Percentiles rank a stretch among this genome's conserved stretches.
Evolutionary conservation across 2,329 filamentous ascomycete species (phyloP).

Genomic region (Fusarium coicis): DNA sequence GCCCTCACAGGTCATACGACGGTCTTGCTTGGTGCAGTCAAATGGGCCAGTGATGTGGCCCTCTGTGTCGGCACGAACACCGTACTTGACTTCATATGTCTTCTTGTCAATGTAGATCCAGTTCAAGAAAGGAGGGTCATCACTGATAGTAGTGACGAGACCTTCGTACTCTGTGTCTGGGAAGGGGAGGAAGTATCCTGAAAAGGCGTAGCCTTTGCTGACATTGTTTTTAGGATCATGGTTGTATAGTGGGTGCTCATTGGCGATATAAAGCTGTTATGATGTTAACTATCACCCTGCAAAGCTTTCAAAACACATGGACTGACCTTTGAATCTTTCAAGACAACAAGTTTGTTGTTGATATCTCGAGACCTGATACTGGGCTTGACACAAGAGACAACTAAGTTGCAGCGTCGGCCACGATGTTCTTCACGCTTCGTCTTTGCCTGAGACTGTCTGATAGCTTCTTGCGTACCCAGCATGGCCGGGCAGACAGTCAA

Average conservation of each 20-base stretch:
- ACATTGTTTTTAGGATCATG: conserved; percentile 52
- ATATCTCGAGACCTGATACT: conserved; percentile 56
- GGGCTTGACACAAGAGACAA: conserved; percentile 59
- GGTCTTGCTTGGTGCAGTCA: conserved; percentile 64
- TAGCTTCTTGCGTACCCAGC: conserved; percentile 58
- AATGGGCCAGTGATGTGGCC: conserved; percentile 59
- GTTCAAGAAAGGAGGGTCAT: conserved; percentile 61
- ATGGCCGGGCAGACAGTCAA: conserved; percentile 51
- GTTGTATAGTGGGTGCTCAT: conserved; percentile 43
- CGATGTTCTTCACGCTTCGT: conserved; percentile 59
- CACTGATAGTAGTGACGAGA: conserved; percentile 60
- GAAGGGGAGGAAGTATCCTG: conserved; percentile 68
- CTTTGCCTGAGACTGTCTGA: conserved; percentile 59
- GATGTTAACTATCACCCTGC: background rate
- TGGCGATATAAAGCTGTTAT: conserved; percentile 45
- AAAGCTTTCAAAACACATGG: background rate
- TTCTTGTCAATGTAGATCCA: conserved; percentile 61
- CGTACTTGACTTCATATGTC: conserved; percentile 60
- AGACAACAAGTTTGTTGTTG: conserved; percentile 57
- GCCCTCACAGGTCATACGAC: conserved; percentile 59
- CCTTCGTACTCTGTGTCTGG: conserved; percentile 61
- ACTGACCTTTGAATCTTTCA: conserved; percentile 55
- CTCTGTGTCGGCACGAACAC: conserved; percentile 55
- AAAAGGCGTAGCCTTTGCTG: conserved; percentile 63
- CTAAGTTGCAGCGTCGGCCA: conserved; percentile 59